phyloP scores from a whole-genome alignment of 345 rosid species.

The Nephelium lappaceum region DNA sequence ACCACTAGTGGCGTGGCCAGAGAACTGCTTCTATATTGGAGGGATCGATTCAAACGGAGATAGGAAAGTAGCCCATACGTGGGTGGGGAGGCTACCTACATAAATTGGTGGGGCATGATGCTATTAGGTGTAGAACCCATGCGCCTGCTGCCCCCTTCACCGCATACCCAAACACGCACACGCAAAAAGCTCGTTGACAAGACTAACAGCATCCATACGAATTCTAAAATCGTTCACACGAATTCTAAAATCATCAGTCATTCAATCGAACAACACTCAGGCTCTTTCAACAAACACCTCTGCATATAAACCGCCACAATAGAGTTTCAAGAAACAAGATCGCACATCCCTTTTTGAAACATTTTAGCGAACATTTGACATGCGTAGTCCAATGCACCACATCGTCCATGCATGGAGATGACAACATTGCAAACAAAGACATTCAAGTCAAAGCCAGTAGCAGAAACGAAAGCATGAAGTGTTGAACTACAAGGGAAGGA shows the following conservation, averaged over 20 bases:
- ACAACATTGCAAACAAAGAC: conserved; percentile 73
- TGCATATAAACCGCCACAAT: conserved; percentile 56
- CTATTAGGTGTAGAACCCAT: too few relatives aligned
- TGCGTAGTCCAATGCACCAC: conserved; percentile 54
- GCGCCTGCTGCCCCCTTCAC: conserved; percentile 56
- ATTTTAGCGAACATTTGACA: conserved; percentile 72
- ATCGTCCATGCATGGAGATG: conserved; percentile 67
- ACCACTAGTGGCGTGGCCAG: too few relatives aligned
- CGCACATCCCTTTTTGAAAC: conserved; percentile 43
- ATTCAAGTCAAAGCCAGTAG: conserved; percentile 53
- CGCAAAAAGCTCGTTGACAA: conserved; percentile 70
- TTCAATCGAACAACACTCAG: conserved; percentile 49
- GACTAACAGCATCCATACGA: conserved; percentile 69
- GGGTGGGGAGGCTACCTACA: too few relatives aligned
- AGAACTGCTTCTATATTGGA: too few relatives aligned
- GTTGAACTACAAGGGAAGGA: conserved; percentile 49
- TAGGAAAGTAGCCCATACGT: too few relatives aligned
- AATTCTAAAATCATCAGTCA: conserved; percentile 41
- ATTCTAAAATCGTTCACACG: too few relatives aligned
- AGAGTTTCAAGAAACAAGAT: conserved; percentile 82
- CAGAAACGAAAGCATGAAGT: conserved; percentile 46
- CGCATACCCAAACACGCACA: conserved; percentile 52
- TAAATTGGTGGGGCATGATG: too few relatives aligned
- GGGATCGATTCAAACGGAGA: too few relatives aligned
- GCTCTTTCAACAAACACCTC: conserved; percentile 46